These are phyloP conservation scores for Agroathelia rolfsii DNA, from an alignment of 1,284 basidiomycete genomes.

Conservation along the genomic window DNA sequence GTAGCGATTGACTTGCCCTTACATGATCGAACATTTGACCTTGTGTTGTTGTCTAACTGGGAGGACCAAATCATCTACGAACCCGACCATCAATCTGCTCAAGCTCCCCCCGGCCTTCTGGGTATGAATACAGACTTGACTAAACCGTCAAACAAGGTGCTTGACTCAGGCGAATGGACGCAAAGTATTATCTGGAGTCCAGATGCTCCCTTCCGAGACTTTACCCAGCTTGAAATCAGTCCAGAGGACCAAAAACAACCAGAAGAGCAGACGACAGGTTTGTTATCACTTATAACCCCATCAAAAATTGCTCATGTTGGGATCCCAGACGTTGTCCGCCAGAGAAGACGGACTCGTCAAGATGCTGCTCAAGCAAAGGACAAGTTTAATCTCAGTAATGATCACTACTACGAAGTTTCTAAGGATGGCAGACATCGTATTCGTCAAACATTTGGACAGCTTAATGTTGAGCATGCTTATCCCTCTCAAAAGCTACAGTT, in stretches of 20 bases:
- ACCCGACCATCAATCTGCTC: conserved; percentile 28
- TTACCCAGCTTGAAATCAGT: conserved; percentile 74
- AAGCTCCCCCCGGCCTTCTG: conserved; percentile 18
- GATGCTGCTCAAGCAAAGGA: conserved; percentile 55
- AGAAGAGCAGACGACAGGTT: conserved; percentile 49
- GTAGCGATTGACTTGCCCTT: conserved; percentile 52
- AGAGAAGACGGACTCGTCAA: conserved; percentile 50
- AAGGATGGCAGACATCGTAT: conserved; percentile 85
- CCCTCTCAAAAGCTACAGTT: conserved; percentile 94
- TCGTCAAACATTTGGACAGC: conserved; percentile 95
- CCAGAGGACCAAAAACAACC: conserved; percentile 57
- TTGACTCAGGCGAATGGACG: conserved; percentile 79
- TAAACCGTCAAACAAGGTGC: conserved; percentile 57
- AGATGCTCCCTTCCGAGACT: conserved; percentile 67
- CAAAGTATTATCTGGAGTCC: conserved; percentile 85
- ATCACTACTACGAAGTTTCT: conserved; percentile 90
- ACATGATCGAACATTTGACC: conserved; percentile 68
- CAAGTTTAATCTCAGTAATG: conserved; percentile 93
- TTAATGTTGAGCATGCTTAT: conserved; percentile 94
- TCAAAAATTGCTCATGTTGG: conserved; percentile 8
- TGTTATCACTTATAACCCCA: conserved; percentile 11
- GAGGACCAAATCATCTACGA: conserved; percentile 76
- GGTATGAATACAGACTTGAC: conserved; percentile 51
- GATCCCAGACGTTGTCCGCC: conserved; percentile 44
- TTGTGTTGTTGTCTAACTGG: conserved; percentile 78